Evolutionary conservation across 1,139 yeast species (phyloP), one percentile per base, ranked within the genome.

Genomic region (Saccharomyces hybrid): DNA sequence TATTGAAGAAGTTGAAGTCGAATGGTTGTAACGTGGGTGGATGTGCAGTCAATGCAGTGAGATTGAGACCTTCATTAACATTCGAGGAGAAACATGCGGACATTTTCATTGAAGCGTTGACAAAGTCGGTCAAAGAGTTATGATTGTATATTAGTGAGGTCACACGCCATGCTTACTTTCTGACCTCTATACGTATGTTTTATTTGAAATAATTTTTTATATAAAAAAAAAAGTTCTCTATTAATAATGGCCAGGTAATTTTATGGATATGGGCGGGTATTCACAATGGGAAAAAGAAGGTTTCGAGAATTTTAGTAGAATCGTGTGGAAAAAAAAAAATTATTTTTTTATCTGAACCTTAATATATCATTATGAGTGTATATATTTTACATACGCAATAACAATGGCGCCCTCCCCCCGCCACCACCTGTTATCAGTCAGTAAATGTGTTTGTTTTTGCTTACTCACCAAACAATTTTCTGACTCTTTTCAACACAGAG

Each of bases 401-500:
- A 16, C 44, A 38, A 24, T 38, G 44, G 24, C 44, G 2, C 44
- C 44, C 24, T 9, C 26, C 26, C n/a, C 14, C 24, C 44, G 19
- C 24, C 12, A 19, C 44, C 44, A 11, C 44, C 44, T 38, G 26
- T 31, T 46, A 46, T 12, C 19, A 21, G 46, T 12, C 19, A 21
- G 46, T 47, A 26, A 38, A 51, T 42, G 32, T 41, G 41, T 16
- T 38, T 32, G 47, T 29, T 49, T 34, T 38, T 11, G 44, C 44
- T 65, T 77, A 89, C 74, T 91, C 98, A 49, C 98, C 98, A 75
- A 91, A 91, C 62, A 93, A 76, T 70, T 96, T 83, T 76, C 96
- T 86, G 32, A 93, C 99, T 71, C 95, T 86, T 75, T 95, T 85
- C 74, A 93, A 79, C 54, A 93, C 90, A 24, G 96, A 86, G 73